Evolutionary conservation across 495 filamentous ascomycete genomes (phyloP).

Genomic region (Aspergillus incahuasiensis): DNA sequence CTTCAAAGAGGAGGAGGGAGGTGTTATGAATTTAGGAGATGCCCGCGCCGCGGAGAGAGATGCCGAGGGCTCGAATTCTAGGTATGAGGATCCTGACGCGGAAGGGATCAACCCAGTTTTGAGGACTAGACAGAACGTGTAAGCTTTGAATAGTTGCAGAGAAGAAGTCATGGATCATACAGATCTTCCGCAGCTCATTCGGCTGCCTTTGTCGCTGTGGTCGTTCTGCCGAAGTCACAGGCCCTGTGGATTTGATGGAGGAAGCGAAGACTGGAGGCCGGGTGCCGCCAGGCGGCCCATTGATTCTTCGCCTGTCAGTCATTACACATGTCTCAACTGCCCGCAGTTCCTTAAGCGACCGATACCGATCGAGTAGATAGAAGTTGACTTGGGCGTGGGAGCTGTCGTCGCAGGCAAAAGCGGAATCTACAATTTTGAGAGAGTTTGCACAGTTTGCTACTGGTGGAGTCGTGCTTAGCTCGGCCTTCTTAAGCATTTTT

Average conservation of each 20-base stretch:
- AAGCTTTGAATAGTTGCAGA: conserved; percentile 7
- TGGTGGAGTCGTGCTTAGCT: conserved; percentile 12
- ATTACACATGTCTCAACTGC: conserved; percentile 40
- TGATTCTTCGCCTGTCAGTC: conserved; percentile 86
- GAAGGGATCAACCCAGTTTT: conserved; percentile 91
- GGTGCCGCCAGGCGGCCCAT: conserved; percentile 77
- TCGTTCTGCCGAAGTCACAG: conserved; percentile 35
- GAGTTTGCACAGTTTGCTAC: conserved; percentile 43
- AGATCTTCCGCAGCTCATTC: conserved; percentile 73
- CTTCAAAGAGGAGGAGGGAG: conserved; percentile 66
- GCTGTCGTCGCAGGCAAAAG: conserved; percentile 23
- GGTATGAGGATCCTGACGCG: conserved; percentile 88
- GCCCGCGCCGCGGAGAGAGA: conserved; percentile 46
- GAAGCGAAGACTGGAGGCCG: conserved; percentile 65
- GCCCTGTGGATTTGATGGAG: conserved; percentile 32
- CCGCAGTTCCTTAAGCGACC: conserved; percentile 6
- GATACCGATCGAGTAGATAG: conserved; percentile 8
- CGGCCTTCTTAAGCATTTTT: conserved; percentile 10
- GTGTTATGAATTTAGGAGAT: conserved; percentile 41
- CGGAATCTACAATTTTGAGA: conserved; percentile 34
- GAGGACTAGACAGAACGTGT: conserved; percentile 53
- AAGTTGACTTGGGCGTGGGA: conserved; percentile 4
- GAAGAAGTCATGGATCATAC: conserved; percentile 47
- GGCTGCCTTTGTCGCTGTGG: conserved; percentile 52
- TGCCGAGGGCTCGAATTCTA: conserved; percentile 70